Base-by-base conservation (phyloP, 208 protist species). In the Trypanosoma scelopori region DNA sequence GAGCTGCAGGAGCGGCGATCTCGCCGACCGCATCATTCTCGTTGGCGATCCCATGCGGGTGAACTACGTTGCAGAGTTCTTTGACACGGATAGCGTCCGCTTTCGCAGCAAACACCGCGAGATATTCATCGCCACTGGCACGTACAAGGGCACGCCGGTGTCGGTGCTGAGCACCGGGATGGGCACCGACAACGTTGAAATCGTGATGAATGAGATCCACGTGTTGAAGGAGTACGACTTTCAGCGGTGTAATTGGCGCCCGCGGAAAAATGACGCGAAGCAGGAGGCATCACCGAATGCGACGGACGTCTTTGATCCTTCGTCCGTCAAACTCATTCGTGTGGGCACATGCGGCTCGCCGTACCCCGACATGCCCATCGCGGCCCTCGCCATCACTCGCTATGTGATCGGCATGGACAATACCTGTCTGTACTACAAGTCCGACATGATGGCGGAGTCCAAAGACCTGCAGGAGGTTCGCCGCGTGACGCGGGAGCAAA, bases 131-230 rank as follows among this genome's bases (percentile, higher is more conserved):
- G 65, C 69, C 22, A 92, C 86, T 1, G 86, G 86, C 22, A 79
- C 62, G 28, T 92, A 89, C 76, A 76, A 87, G 45, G 81, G 81
- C 18, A 77, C 85, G 28, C 87, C 81, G 12, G 79, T 92, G 13
- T 81, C 73, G 16, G 82, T 81, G 25, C n/a, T 93, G 39, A 81
- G 70, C 64, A 89, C 87, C n/a, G 84, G 81, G 58, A 93, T 93
- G 87, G 87, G 84, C n/a, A 89, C 84, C 15, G 83, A 87, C 75
- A 93, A 89, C 66, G 55, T 89, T 9, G 84, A 93, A 57, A 89
- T 91, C 56, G 72, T 91, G 28, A 69, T 91, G 55, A 90, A 87
- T 50, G 83, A 89, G 51, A 74, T 92, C 18, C 82, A 92, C 64
- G 71, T 81, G 42, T 53, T 92, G 55, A 92, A 92, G 78, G 85